Conservation (phyloP, 1,139 yeast genomes). For the Kodamaea ohmeri region DNA sequence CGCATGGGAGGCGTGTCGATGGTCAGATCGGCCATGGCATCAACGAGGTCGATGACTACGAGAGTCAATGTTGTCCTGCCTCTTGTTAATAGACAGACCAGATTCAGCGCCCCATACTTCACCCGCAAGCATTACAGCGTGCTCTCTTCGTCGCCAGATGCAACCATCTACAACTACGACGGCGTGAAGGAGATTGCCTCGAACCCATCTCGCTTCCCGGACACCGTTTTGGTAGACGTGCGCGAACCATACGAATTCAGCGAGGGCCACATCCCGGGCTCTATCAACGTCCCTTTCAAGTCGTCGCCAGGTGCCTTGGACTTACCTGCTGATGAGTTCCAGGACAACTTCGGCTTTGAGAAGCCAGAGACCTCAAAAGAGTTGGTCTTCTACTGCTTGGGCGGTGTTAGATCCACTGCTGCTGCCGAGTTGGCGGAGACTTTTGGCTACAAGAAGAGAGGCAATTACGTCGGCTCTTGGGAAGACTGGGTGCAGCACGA, state of each 20-base stretch:
- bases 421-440: conserved; percentile 91
- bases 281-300: conserved; percentile 86
- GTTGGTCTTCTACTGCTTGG: conserved; percentile 86
- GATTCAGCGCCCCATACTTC: not conserved
- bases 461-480: conserved; percentile 79
- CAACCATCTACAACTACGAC: conserved; percentile 55
- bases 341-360: conserved; percentile 74
- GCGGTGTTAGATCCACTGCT: conserved; percentile 87
- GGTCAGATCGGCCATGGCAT: conserved; percentile 1
- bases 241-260: conserved; percentile 84
- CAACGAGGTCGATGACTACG: not conserved
- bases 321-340: conserved; percentile 72
- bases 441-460: conserved; percentile 78
- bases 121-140: conserved; percentile 15
- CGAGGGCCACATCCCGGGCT: conserved; percentile 73
- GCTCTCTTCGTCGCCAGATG: conserved; percentile 31
- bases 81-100: conserved; percentile 4
- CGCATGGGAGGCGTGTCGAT: not conserved
- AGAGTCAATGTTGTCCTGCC: not conserved
- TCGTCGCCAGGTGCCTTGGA: conserved; percentile 94
- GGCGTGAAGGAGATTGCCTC: conserved; percentile 50
- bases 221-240: conserved; percentile 71
- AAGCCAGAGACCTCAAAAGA: conserved; percentile 75
- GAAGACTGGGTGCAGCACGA: conserved; percentile 76
- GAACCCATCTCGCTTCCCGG: conserved; percentile 35